Evolutionary conservation across 345 rosid genomes (phyloP), one percentile per base, ranked within the genome.

Genomic region (Citrus trifoliata): DNA sequence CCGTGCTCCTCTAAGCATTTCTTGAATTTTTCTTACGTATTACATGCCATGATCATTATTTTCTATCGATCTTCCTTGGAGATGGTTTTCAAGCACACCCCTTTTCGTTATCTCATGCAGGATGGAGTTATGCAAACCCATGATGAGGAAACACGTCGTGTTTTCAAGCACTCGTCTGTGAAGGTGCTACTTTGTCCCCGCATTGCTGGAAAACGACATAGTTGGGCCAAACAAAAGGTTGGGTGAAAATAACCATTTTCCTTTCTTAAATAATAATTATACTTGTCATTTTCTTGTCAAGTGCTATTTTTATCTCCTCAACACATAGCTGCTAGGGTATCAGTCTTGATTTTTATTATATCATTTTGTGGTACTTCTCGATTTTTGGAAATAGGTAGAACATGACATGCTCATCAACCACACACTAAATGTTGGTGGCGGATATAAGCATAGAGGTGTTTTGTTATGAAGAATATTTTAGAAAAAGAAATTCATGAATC

Each of bases 91-190:
- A 9, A 71, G 51, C 69, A 19, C 60, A 53, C 16, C 35, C 70
- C 25, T 53, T 61, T 22, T n/a, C 67, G 67, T 80, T 80, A 42
- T 69, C 64, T 64, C 28, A 76, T 85, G 83, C 88, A 95, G 99
- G 98, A 93, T 88, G 99, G 99, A 46, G 76, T 91, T 67, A 95
- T 95, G 99, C 86, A 71, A 72, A 95, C 99, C n/a, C 99, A 95
- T 80, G 99, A 95, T 74, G 99, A 95, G 88, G 99, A 95, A 88
- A 95, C 97, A 71, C 97, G 98, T 27, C 90, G 90, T 16, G 93
- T 88, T 86, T 95, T 95, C 86, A 95, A 95, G 83, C 89, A 89
- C 81, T 95, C 99, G 5, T 95, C 99, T 18, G 98, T 95, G 80
- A 93, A 90, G 77, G 97, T 95, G 79, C 85, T 95, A 71, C 95